Percentiles rank a stretch among this genome's conserved stretches.
Evolutionary conservation across 2,329 filamentous ascomycete genomes (phyloP).

Genomic region (Clarireedia homoeocarpa): DNA sequence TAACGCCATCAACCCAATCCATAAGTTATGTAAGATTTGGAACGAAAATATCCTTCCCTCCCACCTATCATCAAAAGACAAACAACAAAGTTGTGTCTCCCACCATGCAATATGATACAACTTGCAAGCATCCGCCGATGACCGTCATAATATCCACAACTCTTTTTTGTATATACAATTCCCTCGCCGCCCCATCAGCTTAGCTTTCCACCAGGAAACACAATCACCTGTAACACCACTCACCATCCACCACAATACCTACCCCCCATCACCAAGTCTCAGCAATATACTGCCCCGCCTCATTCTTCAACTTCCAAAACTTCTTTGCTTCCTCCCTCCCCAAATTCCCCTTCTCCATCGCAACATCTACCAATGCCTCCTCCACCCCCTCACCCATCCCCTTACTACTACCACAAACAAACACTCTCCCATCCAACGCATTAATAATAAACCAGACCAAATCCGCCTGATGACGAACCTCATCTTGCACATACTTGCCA

Average conservation of each 20-base stretch:
- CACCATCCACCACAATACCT: not conserved
- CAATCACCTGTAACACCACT: no score
- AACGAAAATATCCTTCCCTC: no score
- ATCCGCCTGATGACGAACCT: conserved; percentile 83
- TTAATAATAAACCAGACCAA: conserved; percentile 99
- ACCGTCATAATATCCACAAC: no score
- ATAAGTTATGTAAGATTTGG: no score
- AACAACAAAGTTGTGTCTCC: no score
- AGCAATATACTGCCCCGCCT: conserved; percentile 90
- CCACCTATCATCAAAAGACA: no score
- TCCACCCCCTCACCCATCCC: conserved; percentile 98
- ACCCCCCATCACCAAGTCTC: conserved; percentile 53
- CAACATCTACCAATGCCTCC: conserved; percentile 76
- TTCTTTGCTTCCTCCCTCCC: conserved; percentile 71
- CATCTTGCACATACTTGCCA: conserved; percentile 91
- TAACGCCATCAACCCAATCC: no score
- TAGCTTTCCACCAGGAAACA: not conserved
- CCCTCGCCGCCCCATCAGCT: not conserved
- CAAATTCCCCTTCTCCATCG: conserved; percentile 86
- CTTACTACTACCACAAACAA: conserved; percentile 90
- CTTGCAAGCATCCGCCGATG: no score
- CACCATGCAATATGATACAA: no score
- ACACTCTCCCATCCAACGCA: conserved; percentile 87
- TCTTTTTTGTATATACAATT: no score
- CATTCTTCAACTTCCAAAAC: conserved; percentile 90